Evolutionary conservation across 2,329 filamentous ascomycete genomes (phyloP), one percentile per base, ranked within the genome.

Genomic region (Beauveria scarabaeidicola): DNA sequence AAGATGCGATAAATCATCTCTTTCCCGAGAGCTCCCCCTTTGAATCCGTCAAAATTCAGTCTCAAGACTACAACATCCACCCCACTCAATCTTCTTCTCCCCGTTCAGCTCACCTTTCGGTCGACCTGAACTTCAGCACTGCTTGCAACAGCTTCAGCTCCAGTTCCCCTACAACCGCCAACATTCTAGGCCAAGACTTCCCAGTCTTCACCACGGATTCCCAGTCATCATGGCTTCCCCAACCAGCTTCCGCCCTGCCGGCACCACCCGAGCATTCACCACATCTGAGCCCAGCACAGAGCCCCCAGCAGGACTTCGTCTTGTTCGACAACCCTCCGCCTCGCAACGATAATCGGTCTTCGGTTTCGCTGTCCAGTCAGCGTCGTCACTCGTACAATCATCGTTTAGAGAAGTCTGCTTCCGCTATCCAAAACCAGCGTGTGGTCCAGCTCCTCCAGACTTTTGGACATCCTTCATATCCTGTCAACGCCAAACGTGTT

Each of bases 191-290:
- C 71, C 82, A 79, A 84, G 86, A 87, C 83, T 83, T 81, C 67
- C 70, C 79, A 83, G 85, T 89, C 86, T 87, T 87, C 87, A 91
- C 81, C 82, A 91, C 88, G 88, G 88, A 88, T 89, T 83, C 85
- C 74, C 80, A 81, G 77, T 84, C 85, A 91, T 69, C 81, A 92
- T 92, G 89, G 89, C 87, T 81, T 85, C 83, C 87, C 81, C 85
- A 85, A 78, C 84, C 78, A 78, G 78, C 80, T 70, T 69, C 78
- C 73, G 82, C 77, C 80, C 81, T 78, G 81, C 82, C 82, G 84
- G 84, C 82, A 78, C 68, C 75, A 77, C 73, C 82, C 77, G 79
- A 79, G 77, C 82, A 78, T 66, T 75, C 83, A 73, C 76, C 77
- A 75, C 73, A 77, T 74, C 76, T 77, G 73, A 78, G 76, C 73